Evolutionary conservation across 352 stramenopile genomes (phyloP), one percentile per base, ranked within the genome.

Genomic region (Globisporangium perplexum): DNA sequence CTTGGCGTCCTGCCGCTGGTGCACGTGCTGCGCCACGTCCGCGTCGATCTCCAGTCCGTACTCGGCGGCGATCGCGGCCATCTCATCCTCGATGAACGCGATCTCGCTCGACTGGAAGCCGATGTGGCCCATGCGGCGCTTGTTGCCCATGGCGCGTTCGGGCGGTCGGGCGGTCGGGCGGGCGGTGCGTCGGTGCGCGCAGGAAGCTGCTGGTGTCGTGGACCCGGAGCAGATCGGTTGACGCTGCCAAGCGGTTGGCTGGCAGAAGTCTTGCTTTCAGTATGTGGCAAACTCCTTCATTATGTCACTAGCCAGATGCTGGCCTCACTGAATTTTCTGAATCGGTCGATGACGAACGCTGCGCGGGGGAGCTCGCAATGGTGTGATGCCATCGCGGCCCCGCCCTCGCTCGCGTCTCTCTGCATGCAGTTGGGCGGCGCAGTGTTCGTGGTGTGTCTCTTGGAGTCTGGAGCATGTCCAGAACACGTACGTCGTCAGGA

Each of bases 21-120:
- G 57, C 53, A 93, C 81, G 59, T 74, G 73, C 35, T 61, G 60
- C 4, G 77, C 79, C 28, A 93, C 77, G 41, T 88, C 79, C 12
- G 69, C 51, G 53, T 93, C 79, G 51, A 93, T 65, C 18, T 78
- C 52, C 28, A 93, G 77, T 4, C 82, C 82, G 60, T 90, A 93
- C 68, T 93, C 82, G 49, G 71, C 70, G 15, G 82, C 82, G 20
- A 90, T 68, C 44, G 82, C 80, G 1, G 75, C 79, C 74, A 93
- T 93, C 56, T 93, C 82, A 45, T 93, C 82, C 53, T 93, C 82
- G 42, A 93, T 93, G 67, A 88, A 93, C 53, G 79, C 82, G 57
- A 93, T 88, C 55, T 93, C 79, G 52, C 56, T 66, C 18, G 69
- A 60, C 59, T 89, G 74, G 63, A 93, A 88, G 53, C 80, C 80